Percentiles rank a stretch among this genome's conserved stretches.
Evolutionary conservation across 1,139 yeast genomes (phyloP).

Genomic region (Debaryomyces sp.): DNA sequence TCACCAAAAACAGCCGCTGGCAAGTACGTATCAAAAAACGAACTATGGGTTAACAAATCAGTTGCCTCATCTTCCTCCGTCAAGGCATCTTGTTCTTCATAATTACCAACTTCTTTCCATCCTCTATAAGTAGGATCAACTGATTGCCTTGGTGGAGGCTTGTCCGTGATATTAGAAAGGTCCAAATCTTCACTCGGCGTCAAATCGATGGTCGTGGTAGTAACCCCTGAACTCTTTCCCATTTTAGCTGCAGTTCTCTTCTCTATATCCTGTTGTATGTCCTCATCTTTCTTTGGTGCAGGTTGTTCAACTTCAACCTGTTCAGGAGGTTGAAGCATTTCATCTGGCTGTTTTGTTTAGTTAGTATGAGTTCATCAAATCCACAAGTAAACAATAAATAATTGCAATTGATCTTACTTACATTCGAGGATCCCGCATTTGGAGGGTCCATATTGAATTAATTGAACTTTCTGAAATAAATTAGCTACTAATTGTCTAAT

Average conservation of each 20-base stretch:
- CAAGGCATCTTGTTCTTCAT: conserved; percentile 68
- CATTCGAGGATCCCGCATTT: conserved; percentile 7
- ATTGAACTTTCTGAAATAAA: not conserved
- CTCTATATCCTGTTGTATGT: not conserved
- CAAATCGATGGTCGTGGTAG: conserved; percentile 16
- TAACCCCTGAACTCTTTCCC: conserved; percentile 7
- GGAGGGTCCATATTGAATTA: not conserved
- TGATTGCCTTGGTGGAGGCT: conserved; percentile 54
- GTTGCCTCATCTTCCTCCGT: conserved; percentile 69
- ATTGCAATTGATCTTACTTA: conserved; percentile 3
- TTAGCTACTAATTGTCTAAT: not conserved
- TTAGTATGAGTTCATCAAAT: conserved; percentile 11
- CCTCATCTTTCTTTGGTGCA: conserved; percentile 7
- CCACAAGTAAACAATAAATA: not conserved
- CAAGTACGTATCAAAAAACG: conserved; percentile 69
- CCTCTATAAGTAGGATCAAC: conserved; percentile 76
- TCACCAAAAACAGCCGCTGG: conserved; percentile 83
- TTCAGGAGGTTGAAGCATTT: conserved; percentile 27
- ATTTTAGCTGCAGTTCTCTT: conserved; percentile 1
- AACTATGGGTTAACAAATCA: conserved; percentile 66
- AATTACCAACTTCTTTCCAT: conserved; percentile 93
- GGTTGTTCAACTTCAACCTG: conserved; percentile 20
- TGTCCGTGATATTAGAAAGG: conserved; percentile 31
- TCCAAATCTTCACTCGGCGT: conserved; percentile 40
- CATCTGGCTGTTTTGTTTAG: conserved; percentile 24